A percentile compares a stretch with the other conserved stretches of the same genome.
Conservation (phyloP, 176 grass and related monocot genomes). For the Metroxylon sagu region DNA sequence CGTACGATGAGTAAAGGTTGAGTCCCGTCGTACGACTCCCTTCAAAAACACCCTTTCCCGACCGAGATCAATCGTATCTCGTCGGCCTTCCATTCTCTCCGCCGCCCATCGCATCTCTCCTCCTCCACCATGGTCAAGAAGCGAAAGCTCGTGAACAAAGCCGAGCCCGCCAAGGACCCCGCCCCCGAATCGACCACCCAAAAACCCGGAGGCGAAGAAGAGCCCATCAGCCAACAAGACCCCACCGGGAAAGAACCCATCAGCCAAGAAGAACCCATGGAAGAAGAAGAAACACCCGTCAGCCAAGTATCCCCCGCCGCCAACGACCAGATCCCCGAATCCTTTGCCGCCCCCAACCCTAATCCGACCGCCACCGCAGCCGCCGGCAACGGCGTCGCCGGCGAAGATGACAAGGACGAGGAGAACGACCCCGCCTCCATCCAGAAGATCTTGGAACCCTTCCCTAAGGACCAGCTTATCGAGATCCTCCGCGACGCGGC, state of each 20-base stretch:
- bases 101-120: no score
- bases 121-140: slow-evolving; percentile 69
- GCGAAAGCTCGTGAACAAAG: slow-evolving; percentile 52
- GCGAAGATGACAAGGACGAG: slow-evolving; percentile 23
- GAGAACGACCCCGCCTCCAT: slow-evolving; percentile 51
- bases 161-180: background rate
- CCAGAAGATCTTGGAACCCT: slow-evolving; percentile 61
- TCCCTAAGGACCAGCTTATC: slow-evolving; percentile 85
- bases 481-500: slow-evolving; percentile 79
- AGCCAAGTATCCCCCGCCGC: background rate
- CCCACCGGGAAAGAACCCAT: no score
- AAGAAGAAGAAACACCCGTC: no score
- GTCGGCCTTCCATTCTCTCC: no score
- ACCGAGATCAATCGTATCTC: no score
- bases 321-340: background rate
- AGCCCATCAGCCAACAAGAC: no score
- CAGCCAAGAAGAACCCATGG: no score
- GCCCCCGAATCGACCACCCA: background rate
- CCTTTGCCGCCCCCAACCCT: background rate
- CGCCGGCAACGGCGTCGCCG: background rate
- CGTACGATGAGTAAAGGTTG: no score
- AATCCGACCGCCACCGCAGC: background rate
- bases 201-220: background rate
- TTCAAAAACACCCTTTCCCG: no score
- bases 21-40: no score